A percentile compares a stretch with the other conserved stretches of the same genome.
Evolutionary conservation across 2,329 filamentous ascomycete species (phyloP).

Genomic region (Ambrosiella cleistominuta): DNA sequence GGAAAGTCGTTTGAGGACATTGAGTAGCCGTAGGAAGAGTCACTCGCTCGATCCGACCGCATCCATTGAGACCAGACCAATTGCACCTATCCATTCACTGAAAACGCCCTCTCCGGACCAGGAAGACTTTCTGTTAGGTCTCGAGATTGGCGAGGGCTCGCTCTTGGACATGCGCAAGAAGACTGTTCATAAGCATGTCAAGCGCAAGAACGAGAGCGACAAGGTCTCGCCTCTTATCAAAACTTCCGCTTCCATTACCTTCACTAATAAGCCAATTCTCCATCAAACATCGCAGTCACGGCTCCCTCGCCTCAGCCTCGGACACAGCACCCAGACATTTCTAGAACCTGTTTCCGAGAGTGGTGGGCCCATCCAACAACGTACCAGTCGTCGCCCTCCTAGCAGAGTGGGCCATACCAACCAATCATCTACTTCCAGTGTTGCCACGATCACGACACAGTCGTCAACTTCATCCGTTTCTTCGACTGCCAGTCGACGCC

Average conservation of each 20-base stretch:
- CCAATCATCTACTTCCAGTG: slow-evolving; percentile 49
- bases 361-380: slow-evolving; percentile 48
- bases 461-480: slow-evolving; percentile 31
- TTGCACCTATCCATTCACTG: slow-evolving; percentile 8
- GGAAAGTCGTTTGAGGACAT: slow-evolving; percentile 37
- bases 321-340: slow-evolving; percentile 50
- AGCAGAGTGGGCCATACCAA: slow-evolving; percentile 52
- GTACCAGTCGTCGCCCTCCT: slow-evolving; percentile 41
- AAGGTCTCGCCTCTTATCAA: slow-evolving; percentile 54
- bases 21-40: slow-evolving; percentile 52
- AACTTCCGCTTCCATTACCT: slow-evolving; percentile 72
- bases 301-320: slow-evolving; percentile 51
- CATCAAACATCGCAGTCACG: slow-evolving; percentile 34
- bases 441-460: slow-evolving; percentile 37
- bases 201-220: slow-evolving; percentile 56
- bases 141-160: slow-evolving; percentile 74
- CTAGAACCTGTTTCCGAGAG: slow-evolving; percentile 90
- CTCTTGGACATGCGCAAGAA: slow-evolving; percentile 66
- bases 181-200: slow-evolving; percentile 79
- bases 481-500: slow-evolving; percentile 33
- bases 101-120: slow-evolving; percentile 26
- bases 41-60: slow-evolving; percentile 31
- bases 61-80: background rate
- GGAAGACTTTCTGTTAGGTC: slow-evolving; percentile 70
- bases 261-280: slow-evolving; percentile 57